These are phyloP conservation scores for Geotrichum restrictum DNA, from an alignment of 1,139 yeast genomes.

Conservation along the genomic window DNA sequence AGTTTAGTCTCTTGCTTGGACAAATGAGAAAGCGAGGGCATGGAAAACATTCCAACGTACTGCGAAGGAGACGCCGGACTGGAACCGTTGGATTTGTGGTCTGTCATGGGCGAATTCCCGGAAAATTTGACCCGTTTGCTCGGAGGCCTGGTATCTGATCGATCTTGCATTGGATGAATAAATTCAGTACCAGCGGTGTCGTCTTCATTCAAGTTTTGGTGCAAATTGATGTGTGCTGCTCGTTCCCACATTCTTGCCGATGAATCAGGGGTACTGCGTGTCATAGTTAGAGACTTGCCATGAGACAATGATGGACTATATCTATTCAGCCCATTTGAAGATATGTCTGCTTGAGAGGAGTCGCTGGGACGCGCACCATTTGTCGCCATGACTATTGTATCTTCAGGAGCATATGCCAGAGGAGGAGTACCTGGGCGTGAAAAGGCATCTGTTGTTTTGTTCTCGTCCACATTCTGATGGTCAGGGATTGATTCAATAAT, in stretches of 20 bases:
- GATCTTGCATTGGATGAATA: too few species aligned
- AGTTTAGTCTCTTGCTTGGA: background rate
- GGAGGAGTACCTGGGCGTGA: slow-evolving; percentile 32
- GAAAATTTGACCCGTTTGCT: slow-evolving; percentile 3
- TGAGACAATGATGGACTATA: too few species aligned
- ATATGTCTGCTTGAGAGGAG: background rate
- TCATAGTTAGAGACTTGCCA: background rate
- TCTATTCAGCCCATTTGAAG: background rate
- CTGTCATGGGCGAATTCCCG: background rate
- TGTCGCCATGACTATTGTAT: slow-evolving; percentile 24
- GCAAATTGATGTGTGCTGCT: background rate
- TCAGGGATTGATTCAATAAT: slow-evolving; percentile 1
- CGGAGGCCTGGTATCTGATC: background rate
- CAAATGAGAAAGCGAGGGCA: background rate
- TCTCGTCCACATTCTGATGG: background rate
- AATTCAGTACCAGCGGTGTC: too few species aligned
- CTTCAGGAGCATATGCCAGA: slow-evolving; percentile 29
- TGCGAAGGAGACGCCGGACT: slow-evolving; percentile 17
- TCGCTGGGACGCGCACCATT: slow-evolving; percentile 7
- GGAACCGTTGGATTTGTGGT: background rate
- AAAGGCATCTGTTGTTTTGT: slow-evolving; percentile 22
- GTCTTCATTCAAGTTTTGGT: background rate
- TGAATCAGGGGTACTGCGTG: background rate
- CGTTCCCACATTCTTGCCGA: slow-evolving; percentile 19
- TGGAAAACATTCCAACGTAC: slow-evolving; percentile 15